phyloP scores from a whole-genome alignment of 2,329 filamentous ascomycete species.

The Emmonsiellopsis sp. region DNA sequence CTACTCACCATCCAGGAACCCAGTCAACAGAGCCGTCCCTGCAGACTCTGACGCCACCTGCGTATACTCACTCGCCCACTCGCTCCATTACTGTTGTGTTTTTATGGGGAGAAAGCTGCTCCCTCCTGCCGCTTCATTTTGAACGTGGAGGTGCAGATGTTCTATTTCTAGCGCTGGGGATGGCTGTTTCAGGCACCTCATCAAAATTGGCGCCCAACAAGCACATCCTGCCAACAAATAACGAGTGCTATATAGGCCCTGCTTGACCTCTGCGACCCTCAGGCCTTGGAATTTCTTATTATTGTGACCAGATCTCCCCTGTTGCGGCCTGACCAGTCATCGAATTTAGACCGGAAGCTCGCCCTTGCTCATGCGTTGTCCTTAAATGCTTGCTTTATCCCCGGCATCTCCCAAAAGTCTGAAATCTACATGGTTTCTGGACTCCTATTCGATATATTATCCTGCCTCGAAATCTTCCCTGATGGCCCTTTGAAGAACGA shows the following conservation, averaged over 20 bases:
- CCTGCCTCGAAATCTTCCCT: background rate
- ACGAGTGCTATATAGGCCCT: background rate
- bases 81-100: background rate
- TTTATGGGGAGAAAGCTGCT: background rate
- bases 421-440: background rate
- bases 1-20: background rate
- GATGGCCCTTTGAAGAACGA: background rate
- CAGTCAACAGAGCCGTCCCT: background rate
- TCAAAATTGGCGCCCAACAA: conserved; percentile 5
- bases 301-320: background rate
- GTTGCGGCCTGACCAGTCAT: background rate
- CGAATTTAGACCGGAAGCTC: background rate
- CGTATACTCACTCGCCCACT: background rate
- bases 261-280: background rate
- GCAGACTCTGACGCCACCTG: conserved; percentile 1
- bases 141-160: background rate
- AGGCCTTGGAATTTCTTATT: background rate
- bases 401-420: background rate
- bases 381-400: background rate
- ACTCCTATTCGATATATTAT: background rate
- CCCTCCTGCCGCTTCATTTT: background rate
- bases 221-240: conserved; percentile 4
- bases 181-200: conserved; percentile 1
- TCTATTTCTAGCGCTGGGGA: background rate
- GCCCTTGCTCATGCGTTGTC: background rate